Conservation (phyloP, 495 filamentous ascomycete genomes). For the Aspergillus mulundensis region DNA sequence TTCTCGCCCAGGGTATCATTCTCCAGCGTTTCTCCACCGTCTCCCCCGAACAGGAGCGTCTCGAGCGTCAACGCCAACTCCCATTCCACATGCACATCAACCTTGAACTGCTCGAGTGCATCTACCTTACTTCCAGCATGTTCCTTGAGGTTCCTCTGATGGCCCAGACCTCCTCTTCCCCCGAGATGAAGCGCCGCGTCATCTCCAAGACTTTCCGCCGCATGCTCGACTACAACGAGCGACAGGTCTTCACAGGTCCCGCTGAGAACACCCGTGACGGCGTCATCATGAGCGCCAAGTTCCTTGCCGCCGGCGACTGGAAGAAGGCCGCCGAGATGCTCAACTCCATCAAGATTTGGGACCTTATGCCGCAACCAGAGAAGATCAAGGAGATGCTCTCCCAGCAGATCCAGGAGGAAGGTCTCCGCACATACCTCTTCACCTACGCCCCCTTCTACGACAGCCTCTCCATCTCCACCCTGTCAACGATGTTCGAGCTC, state of each 20-base stretch:
- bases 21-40: conserved; percentile 94
- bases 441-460: conserved; percentile 99
- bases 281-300: conserved; percentile 97
- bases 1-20: conserved; percentile 95
- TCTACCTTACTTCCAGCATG: conserved; percentile 98
- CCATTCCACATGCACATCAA: conserved; percentile 99
- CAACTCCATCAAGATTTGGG: conserved; percentile 98
- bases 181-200: conserved; percentile 93
- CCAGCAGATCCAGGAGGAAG: conserved; percentile 97
- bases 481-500: conserved; percentile 95
- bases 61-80: conserved; percentile 92
- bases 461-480: conserved; percentile 78
- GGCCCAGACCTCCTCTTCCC: conserved; percentile 91
- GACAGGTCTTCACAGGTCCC: conserved; percentile 97
- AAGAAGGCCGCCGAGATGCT: conserved; percentile 91
- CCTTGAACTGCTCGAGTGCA: conserved; percentile 93
- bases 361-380: conserved; percentile 80
- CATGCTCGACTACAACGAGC: conserved; percentile 98
- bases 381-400: conserved; percentile 96
- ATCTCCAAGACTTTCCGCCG: conserved; percentile 99
- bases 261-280: conserved; percentile 98
- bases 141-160: conserved; percentile 96
- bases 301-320: conserved; percentile 94
- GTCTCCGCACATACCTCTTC: conserved; percentile 96
- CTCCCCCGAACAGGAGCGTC: conserved; percentile 92